A percentile compares a stretch with the other conserved stretches of the same genome.
phyloP scores from a whole-genome alignment of 805 yeast genomes.

The Blastobotrys attinorum region DNA sequence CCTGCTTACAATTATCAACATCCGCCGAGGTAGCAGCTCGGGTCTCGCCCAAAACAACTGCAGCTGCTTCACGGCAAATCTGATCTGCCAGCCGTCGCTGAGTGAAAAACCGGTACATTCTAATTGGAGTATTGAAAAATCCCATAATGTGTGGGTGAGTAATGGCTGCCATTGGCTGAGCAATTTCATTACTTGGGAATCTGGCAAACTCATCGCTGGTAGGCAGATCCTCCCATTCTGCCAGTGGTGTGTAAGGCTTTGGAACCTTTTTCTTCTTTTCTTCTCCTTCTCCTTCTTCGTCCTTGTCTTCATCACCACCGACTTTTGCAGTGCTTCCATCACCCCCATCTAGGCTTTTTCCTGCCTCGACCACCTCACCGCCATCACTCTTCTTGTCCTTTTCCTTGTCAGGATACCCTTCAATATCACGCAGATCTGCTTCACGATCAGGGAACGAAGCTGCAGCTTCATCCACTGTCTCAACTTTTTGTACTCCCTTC shows the following conservation, averaged over 20 bases:
- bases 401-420: constrained; percentile 11
- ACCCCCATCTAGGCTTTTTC: background rate
- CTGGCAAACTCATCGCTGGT: constrained; percentile 57
- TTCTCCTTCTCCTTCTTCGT: constrained; percentile 16
- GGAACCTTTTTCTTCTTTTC: constrained; percentile 40
- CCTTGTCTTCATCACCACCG: constrained; percentile 2
- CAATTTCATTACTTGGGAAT: constrained; percentile 5
- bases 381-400: constrained; percentile 5
- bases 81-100: constrained; percentile 64
- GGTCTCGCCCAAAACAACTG: constrained; percentile 43
- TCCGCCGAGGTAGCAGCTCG: constrained; percentile 46
- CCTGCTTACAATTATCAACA: constrained; percentile 41
- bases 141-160: constrained; percentile 77
- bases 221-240: constrained; percentile 45
- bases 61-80: constrained; percentile 46
- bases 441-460: constrained; percentile 17
- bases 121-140: constrained; percentile 62
- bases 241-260: constrained; percentile 54
- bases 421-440: constrained; percentile 12
- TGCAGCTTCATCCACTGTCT: constrained; percentile 9
- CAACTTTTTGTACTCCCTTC: constrained; percentile 2
- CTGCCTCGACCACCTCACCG: background rate
- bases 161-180: constrained; percentile 63
- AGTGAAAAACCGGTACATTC: constrained; percentile 72
- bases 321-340: background rate